Evolutionary conservation across 345 rosid genomes (phyloP).

Genomic region (Eucalyptus curtisii): DNA sequence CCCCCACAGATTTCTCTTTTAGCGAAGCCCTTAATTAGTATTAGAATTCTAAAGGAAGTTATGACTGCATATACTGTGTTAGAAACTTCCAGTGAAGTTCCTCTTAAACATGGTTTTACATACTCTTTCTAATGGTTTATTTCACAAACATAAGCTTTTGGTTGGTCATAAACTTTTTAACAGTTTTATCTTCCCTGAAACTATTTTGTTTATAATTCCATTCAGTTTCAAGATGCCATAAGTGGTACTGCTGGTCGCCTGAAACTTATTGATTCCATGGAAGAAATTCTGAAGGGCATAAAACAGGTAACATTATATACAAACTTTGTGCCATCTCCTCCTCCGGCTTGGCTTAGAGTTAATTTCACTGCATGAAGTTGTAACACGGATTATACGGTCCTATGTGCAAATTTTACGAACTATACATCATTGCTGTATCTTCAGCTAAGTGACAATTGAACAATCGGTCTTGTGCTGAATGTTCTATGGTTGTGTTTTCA

Average conservation of each 20-base stretch:
- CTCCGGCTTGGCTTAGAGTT: neutral
- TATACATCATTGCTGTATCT: neutral
- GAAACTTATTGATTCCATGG: constrained; percentile 72
- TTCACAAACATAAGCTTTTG: neutral
- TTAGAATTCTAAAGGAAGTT: neutral
- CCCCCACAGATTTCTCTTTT: neutral
- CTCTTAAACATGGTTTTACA: neutral
- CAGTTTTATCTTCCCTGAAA: neutral
- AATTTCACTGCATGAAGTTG: neutral
- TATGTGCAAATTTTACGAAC: neutral
- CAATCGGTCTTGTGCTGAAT: neutral
- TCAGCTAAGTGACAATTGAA: neutral
- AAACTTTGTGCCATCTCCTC: neutral
- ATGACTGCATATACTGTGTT: neutral
- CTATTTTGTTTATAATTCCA: neutral
- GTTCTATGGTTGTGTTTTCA: neutral
- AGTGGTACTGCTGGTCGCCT: constrained; percentile 42
- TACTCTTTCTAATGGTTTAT: neutral
- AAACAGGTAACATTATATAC: constrained; percentile 36
- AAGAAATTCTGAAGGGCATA: constrained; percentile 70
- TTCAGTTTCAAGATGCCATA: constrained; percentile 76
- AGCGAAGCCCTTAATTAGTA: neutral
- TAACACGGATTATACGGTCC: neutral
- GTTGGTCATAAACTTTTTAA: neutral
- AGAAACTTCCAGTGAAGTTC: neutral